phyloP scores from a whole-genome alignment of 1,139 yeast genomes.

The Geotrichum candidum region DNA sequence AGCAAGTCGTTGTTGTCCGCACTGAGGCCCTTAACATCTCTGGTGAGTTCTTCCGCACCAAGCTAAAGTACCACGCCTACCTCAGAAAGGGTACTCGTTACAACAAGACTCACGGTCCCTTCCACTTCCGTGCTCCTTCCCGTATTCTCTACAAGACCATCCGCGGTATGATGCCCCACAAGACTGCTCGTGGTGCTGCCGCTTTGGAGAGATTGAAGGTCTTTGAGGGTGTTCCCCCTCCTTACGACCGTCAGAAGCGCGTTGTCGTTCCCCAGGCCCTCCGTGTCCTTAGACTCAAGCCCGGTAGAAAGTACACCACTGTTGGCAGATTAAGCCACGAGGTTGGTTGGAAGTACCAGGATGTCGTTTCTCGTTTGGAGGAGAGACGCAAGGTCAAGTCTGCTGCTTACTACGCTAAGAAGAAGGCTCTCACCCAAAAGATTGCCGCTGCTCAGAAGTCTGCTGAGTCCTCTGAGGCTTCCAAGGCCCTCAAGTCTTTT shows the following conservation, averaged over 20 bases:
- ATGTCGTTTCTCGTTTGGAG: conserved; percentile 94
- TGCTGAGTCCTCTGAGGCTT: conserved; percentile 17
- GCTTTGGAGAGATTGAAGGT: conserved; percentile 99
- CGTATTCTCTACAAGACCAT: conserved; percentile 99
- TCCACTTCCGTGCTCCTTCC: conserved; percentile 99
- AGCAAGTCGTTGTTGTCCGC: conserved; percentile 96
- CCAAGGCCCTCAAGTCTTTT: conserved; percentile 17
- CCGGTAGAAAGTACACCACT: conserved; percentile 99
- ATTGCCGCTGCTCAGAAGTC: conserved; percentile 55
- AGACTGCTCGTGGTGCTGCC: conserved; percentile 99
- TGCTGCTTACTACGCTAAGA: conserved; percentile 98
- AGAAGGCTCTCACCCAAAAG: conserved; percentile 94
- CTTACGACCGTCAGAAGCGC: conserved; percentile 99
- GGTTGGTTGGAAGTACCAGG: conserved; percentile 99
- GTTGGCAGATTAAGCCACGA: conserved; percentile 93
- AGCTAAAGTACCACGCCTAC: conserved; percentile 99
- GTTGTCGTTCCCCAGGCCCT: conserved; percentile 99
- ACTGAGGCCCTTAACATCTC: conserved; percentile 97
- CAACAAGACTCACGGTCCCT: conserved; percentile 99
- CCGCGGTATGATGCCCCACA: conserved; percentile 99
- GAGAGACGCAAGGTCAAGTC: conserved; percentile 99
- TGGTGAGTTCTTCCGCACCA: conserved; percentile 99
- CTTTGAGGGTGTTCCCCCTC: conserved; percentile 99
- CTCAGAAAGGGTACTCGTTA: conserved; percentile 98
- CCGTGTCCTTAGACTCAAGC: conserved; percentile 98